Evolutionary conservation across 441 rosid species (phyloP), one percentile per base, ranked within the genome.

Genomic region (Brassica balearica): DNA sequence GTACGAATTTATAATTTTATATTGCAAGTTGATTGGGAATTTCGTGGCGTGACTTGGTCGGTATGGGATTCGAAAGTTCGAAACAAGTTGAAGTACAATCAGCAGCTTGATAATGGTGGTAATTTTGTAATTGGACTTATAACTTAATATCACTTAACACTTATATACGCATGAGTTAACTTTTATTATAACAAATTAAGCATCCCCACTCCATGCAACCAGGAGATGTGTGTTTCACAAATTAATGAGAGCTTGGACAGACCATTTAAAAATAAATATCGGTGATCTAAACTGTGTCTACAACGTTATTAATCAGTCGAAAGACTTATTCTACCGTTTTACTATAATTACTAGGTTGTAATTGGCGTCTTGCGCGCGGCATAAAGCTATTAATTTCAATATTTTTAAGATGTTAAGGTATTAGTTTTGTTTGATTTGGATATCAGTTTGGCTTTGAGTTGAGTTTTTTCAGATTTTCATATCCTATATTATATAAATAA

Each of bases 161-260:
- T 12, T 41, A 48, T 48, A 48, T 48, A 48, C 12, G 55, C 55
- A 12, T 48, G 55, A 48, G 15, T 48, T n/a, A 12, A 48, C 15
- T 48, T 48, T 48, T 48, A 48, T 48, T 48, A 48, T 48, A 48
- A 48, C 55, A 48, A 38, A 38, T 38, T 38, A 48, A 48, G 55
- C 55, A 12, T 48, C 17, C 15, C 55, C 55, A 48, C 55, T 43
- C 17, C 55, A 48, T 48, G 55, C 55, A 48, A 15, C 55, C 6
- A n/a, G 17, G 53, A 48, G 15, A 48, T 12, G 12, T 4, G 14
- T 48, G 14, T 19, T 19, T 19, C 51, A 43, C n/a, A 43, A 43
- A 43, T 43, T 11, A 11, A 43, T 11, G 51, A 43, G 14, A 43
- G 51, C 14, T 10, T 43, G n/a, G 3, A 43, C 51, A 43, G 9